Percentiles rank a stretch among this genome's conserved stretches.
phyloP scores from a whole-genome alignment of 495 filamentous ascomycete genomes.

The Choiromyces venosus region DNA sequence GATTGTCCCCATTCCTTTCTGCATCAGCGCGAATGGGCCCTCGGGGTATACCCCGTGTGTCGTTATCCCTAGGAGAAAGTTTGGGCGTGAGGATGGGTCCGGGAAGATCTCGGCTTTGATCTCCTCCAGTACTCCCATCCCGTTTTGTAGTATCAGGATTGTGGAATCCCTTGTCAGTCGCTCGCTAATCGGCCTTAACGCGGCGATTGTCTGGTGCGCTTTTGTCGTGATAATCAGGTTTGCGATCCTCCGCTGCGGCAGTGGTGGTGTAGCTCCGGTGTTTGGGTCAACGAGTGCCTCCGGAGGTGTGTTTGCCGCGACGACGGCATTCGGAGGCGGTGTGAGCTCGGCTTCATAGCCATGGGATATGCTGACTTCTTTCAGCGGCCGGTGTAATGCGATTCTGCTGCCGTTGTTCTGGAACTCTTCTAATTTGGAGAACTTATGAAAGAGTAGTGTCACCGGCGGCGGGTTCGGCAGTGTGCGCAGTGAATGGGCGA shows the following conservation, averaged over 20 bases:
- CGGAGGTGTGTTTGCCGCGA: background rate
- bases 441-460: slow-evolving; percentile 50
- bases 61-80: slow-evolving; percentile 68
- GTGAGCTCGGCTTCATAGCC: slow-evolving; percentile 54
- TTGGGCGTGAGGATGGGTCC: slow-evolving; percentile 57
- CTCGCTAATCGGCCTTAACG: slow-evolving; percentile 55
- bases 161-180: slow-evolving; percentile 68
- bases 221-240: slow-evolving; percentile 72
- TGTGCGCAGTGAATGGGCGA: slow-evolving; percentile 49
- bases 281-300: slow-evolving; percentile 32
- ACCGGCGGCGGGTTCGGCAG: slow-evolving; percentile 43
- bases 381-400: slow-evolving; percentile 39
- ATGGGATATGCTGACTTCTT: slow-evolving; percentile 41
- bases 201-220: slow-evolving; percentile 52
- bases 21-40: slow-evolving; percentile 56
- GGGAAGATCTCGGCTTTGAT: slow-evolving; percentile 65
- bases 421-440: slow-evolving; percentile 46
- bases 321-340: slow-evolving; percentile 10
- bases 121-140: slow-evolving; percentile 72
- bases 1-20: slow-evolving; percentile 59
- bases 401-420: slow-evolving; percentile 12
- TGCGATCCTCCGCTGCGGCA: slow-evolving; percentile 49
- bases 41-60: slow-evolving; percentile 57
- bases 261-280: slow-evolving; percentile 15
- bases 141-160: slow-evolving; percentile 74